Conservation (phyloP, 2,329 filamentous ascomycete genomes). For the Chaetomiaceae sp. region DNA sequence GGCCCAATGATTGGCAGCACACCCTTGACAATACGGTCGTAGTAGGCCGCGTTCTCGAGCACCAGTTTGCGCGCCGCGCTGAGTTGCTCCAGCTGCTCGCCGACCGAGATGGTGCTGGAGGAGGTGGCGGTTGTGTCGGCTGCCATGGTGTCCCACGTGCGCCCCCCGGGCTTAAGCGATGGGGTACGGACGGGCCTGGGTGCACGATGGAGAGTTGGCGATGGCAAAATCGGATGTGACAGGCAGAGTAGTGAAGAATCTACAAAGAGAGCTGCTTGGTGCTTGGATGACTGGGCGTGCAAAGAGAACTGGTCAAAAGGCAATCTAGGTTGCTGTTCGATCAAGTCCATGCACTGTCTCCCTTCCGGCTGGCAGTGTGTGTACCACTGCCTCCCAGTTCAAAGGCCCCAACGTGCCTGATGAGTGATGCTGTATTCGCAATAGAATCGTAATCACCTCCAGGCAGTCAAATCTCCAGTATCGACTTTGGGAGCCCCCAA, state of each 20-base stretch:
- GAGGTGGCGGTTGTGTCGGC: slow-evolving; percentile 34
- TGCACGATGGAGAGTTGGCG: neutral
- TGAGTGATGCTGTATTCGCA: neutral
- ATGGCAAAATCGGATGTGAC: neutral
- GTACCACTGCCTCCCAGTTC: neutral
- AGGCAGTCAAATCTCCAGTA: neutral
- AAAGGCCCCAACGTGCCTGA: neutral
- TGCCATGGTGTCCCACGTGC: slow-evolving; percentile 44
- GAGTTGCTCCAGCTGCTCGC: slow-evolving; percentile 80
- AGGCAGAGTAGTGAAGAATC: slow-evolving; percentile 15
- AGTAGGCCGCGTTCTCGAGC: slow-evolving; percentile 79
- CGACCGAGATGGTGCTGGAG: slow-evolving; percentile 47
- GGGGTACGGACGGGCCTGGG: neutral
- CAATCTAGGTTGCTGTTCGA: slow-evolving; percentile 6
- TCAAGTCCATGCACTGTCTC: slow-evolving; percentile 4
- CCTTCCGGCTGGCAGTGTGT: neutral
- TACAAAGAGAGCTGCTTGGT: slow-evolving; percentile 13
- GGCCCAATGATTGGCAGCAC: slow-evolving; percentile 88
- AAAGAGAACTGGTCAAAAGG: slow-evolving; percentile 5
- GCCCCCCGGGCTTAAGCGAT: neutral
- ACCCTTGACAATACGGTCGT: slow-evolving; percentile 84
- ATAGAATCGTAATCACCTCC: neutral
- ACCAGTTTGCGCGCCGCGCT: slow-evolving; percentile 87
- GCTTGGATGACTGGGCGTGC: slow-evolving; percentile 2
- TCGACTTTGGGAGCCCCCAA: slow-evolving; percentile 7